A percentile compares a stretch with the other conserved stretches of the same genome.
Conservation (phyloP, 1,284 basidiomycete genomes). For the Stygiomarasmius scandens region DNA sequence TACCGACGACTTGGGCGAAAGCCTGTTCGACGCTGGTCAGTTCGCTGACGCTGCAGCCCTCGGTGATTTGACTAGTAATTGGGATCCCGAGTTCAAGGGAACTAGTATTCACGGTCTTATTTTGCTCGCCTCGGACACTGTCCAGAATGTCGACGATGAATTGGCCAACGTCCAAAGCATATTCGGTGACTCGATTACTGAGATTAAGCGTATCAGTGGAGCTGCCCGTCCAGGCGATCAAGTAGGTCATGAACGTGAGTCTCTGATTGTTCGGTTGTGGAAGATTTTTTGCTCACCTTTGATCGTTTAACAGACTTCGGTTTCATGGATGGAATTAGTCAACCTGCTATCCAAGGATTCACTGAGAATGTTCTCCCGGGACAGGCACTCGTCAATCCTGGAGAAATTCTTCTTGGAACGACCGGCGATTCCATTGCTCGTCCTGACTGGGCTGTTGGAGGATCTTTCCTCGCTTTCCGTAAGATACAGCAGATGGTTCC, state of each 20-base stretch:
- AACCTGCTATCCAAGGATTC: slow-evolving; percentile 39
- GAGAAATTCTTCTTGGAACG: slow-evolving; percentile 37
- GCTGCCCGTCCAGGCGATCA: slow-evolving; percentile 35
- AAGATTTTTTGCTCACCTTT: background rate
- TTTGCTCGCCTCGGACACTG: slow-evolving; percentile 37
- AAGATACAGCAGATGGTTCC: slow-evolving; percentile 34
- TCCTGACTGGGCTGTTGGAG: slow-evolving; percentile 32
- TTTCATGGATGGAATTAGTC: slow-evolving; percentile 43
- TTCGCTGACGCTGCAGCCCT: slow-evolving; percentile 28
- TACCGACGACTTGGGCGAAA: slow-evolving; percentile 34
- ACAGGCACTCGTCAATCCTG: slow-evolving; percentile 33
- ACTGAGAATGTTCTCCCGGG: slow-evolving; percentile 31
- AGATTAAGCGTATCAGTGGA: slow-evolving; percentile 32
- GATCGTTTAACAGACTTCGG: slow-evolving; percentile 30
- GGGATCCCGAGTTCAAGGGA: slow-evolving; percentile 37
- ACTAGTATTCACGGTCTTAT: slow-evolving; percentile 38
- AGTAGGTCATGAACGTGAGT: slow-evolving; percentile 39
- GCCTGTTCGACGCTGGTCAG: slow-evolving; percentile 35
- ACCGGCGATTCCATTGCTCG: slow-evolving; percentile 26
- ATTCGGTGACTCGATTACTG: slow-evolving; percentile 30
- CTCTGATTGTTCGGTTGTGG: background rate
- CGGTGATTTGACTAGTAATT: slow-evolving; percentile 29
- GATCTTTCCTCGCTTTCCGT: slow-evolving; percentile 34
- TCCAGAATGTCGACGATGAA: slow-evolving; percentile 22
- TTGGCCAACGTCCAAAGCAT: slow-evolving; percentile 24